Evolutionary conservation across 1,284 basidiomycete species (phyloP).

Genomic region (Puccinia brachypodii): DNA sequence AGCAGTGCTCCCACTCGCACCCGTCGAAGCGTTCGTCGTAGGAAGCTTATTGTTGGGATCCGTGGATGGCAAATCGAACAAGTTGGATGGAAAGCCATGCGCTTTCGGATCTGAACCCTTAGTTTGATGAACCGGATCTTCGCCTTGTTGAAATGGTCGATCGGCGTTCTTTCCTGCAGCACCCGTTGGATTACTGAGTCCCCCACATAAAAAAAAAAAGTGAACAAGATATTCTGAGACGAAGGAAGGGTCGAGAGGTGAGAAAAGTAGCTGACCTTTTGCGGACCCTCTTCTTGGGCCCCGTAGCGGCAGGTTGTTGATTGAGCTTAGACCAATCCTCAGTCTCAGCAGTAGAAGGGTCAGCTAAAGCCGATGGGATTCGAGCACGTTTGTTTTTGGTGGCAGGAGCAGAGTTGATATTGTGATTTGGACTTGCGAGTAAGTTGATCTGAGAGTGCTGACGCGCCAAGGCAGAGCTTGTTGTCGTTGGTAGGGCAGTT

Average conservation of each 20-base stretch:
- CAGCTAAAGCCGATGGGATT: background rate
- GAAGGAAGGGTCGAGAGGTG: background rate
- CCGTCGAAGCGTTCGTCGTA: background rate
- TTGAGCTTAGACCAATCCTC: background rate
- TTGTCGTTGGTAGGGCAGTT: background rate
- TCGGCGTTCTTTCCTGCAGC: background rate
- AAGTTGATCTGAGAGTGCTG: background rate
- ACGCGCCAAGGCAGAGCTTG: background rate
- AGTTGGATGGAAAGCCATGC: background rate
- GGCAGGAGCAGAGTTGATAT: background rate
- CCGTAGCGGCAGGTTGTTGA: constrained; percentile 2
- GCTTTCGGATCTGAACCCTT: background rate
- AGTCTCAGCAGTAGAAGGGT: background rate
- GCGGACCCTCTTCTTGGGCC: constrained; percentile 13
- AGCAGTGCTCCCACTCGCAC: too few species aligned
- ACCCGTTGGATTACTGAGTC: background rate
- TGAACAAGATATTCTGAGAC: background rate
- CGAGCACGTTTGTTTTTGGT: constrained; percentile 16
- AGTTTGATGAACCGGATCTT: background rate
- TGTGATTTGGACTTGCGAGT: background rate
- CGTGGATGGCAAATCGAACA: background rate
- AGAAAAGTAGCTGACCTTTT: background rate
- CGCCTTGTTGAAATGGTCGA: background rate
- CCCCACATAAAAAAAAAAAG: background rate
- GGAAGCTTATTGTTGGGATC: background rate